These are phyloP conservation scores for Platanthera guangdongensis DNA, from an alignment of 106 monocot genomes.

Conservation along the genomic window DNA sequence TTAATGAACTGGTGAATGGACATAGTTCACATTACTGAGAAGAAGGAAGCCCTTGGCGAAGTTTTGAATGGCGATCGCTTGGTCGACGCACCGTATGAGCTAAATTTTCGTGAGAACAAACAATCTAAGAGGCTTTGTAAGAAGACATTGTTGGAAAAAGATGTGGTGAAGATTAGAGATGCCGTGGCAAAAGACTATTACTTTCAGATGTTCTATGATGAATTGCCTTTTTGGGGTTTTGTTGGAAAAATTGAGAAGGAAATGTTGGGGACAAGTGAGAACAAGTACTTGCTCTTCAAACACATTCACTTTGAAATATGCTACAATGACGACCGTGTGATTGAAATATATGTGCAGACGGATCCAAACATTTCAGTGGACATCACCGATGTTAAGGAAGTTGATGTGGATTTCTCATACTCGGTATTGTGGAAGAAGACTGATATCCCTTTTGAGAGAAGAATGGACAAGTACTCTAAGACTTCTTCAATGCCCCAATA, in stretches of 20 bases:
- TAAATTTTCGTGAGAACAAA: conserved; percentile 53
- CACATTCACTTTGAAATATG: conserved; percentile 61
- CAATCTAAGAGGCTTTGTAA: conserved; percentile 46
- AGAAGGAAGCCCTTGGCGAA: conserved; percentile 74
- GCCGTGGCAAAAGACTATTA: conserved; percentile 71
- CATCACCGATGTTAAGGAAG: conserved; percentile 64
- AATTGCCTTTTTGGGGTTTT: conserved; percentile 75
- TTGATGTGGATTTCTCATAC: conserved; percentile 55
- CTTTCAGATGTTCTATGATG: conserved; percentile 85
- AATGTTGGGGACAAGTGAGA: conserved; percentile 27
- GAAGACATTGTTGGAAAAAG: conserved; percentile 41
- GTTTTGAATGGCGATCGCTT: conserved; percentile 70
- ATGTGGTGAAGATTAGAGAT: conserved; percentile 52
- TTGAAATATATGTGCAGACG: conserved; percentile 54
- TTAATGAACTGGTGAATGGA: not conserved
- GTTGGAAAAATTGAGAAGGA: conserved; percentile 58
- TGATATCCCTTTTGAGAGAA: conserved; percentile 51
- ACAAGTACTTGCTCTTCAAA: conserved; percentile 52
- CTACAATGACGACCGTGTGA: conserved; percentile 63
- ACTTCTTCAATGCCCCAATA: conserved; percentile 66
- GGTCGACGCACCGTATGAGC: conserved; percentile 64
- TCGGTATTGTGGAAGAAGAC: conserved; percentile 72
- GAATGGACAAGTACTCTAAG: conserved; percentile 78
- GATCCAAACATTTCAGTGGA: conserved; percentile 49
- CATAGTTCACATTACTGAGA: conserved; percentile 56